Base-by-base conservation (phyloP, 371 early-diverging fungal species). In the Dichotomocladium elegans region DNA sequence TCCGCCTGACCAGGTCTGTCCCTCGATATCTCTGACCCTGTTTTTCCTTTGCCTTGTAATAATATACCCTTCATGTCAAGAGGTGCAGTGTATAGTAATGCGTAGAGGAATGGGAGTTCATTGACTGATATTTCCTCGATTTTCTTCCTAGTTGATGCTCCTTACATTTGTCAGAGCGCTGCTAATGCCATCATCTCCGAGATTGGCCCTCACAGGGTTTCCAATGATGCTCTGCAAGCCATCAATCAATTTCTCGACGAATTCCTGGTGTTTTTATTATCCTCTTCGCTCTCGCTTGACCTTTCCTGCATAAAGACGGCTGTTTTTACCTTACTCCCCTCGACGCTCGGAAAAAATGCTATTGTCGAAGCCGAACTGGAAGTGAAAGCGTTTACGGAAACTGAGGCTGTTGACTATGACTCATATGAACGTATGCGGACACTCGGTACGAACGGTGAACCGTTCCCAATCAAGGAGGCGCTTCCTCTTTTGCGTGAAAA, bases 141-240 rank as follows among this genome's bases (percentile, higher is more conserved):
- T n/a, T n/a, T n/a, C n/a, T n/a, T 28, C 10, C 21, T 47, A 58
- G 47, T 48, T 53, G 80, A 79, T 66, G 78, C 76, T 61, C 80
- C 72, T 34, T 84, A 84, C 56, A 78, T 84, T 57, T 82, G 82
- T 54, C 74, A 79, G 66, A 68, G 79, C 55, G 81, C 82, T 55
- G 85, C 85, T 1, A 84, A 84, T 60, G 82, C 85, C 60, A 84
- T 84, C 66, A 70, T 84, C 65, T 73, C 81, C 9, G 82, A 81
- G 44, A 68, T 80, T 53, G 82, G 81, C 0, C 74, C 82, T 30
- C 82, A 76, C 55, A 70, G 81, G 42, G 80, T 84, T 29, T 84
- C 85, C 1, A 70, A 72, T 21, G 85, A 84, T 46, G 85, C 81
- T 17, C 66, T 84, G 14, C 75, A 77, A 51, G 70, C 80, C 4